phyloP scores from a whole-genome alignment of 1,284 basidiomycete genomes.

The Leccinum proximum region DNA sequence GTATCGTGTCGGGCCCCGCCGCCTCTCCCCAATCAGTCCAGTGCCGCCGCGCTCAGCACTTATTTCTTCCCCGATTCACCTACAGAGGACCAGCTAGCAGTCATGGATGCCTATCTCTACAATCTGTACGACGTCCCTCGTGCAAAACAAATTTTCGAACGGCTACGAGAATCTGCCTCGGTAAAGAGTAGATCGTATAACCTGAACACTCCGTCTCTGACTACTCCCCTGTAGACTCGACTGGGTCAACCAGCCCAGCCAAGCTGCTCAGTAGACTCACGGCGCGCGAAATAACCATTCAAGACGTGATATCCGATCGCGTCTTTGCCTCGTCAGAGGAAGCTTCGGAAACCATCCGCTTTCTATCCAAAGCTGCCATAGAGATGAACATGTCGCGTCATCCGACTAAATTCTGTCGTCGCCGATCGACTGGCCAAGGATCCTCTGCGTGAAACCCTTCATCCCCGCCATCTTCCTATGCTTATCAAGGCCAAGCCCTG shows the following conservation, averaged over 20 bases:
- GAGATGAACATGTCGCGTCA: conserved; percentile 42
- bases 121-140: conserved; percentile 70
- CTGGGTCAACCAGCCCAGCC: conserved; percentile 13
- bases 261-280: conserved; percentile 47
- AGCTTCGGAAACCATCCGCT: conserved; percentile 50
- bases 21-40: conserved; percentile 49
- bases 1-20: no score
- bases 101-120: conserved; percentile 79
- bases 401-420: no score
- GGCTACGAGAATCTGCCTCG: conserved; percentile 52
- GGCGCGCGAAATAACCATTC: conserved; percentile 47
- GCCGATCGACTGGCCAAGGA: no score
- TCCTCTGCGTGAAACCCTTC: no score
- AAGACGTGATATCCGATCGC: conserved; percentile 56
- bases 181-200: conserved; percentile 32
- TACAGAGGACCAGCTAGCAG: conserved; percentile 65
- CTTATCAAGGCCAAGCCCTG: no score
- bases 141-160: conserved; percentile 65
- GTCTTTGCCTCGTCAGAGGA: conserved; percentile 50
- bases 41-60: conserved; percentile 38
- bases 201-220: conserved; percentile 10
- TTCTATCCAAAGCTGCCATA: conserved; percentile 58
- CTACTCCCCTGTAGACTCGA: conserved; percentile 33
- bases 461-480: no score
- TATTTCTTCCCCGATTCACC: conserved; percentile 62